Conservation (phyloP, 805 yeast genomes). For the Trichomonascus vanleenenianus region DNA sequence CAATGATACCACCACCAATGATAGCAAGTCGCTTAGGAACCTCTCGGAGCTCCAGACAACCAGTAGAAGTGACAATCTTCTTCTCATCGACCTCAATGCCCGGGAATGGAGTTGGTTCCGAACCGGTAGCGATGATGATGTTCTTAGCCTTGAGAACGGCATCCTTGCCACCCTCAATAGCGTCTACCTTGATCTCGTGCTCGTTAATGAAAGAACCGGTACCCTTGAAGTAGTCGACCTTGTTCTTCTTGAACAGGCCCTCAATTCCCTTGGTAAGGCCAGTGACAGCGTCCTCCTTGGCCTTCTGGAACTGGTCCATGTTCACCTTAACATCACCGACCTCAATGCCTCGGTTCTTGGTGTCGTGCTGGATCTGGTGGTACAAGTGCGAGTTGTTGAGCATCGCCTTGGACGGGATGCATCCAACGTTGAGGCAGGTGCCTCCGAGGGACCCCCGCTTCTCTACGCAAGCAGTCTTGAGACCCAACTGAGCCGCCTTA, state of each 20-base stretch:
- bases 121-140: conserved; percentile 95
- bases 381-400: conserved; percentile 90
- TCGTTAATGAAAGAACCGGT: conserved; percentile 81
- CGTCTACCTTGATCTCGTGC: conserved; percentile 67
- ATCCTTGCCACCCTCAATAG: conserved; percentile 77
- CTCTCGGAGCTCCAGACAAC: conserved; percentile 76
- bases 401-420: conserved; percentile 96
- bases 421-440: conserved; percentile 97
- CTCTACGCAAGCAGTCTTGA: conserved; percentile 92
- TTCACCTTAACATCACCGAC: conserved; percentile 66
- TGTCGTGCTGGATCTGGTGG: conserved; percentile 82
- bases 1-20: conserved; percentile 99
- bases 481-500: conserved; percentile 95
- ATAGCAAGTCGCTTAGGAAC: conserved; percentile 86
- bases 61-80: conserved; percentile 94
- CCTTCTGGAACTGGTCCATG: conserved; percentile 73
- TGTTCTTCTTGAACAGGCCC: conserved; percentile 89
- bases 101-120: conserved; percentile 98
- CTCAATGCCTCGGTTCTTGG: conserved; percentile 84
- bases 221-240: conserved; percentile 92
- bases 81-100: conserved; percentile 95
- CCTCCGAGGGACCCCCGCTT: conserved; percentile 97
- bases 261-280: conserved; percentile 93
- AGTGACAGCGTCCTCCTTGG: conserved; percentile 84
- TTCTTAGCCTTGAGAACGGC: conserved; percentile 71